These are phyloP conservation scores for Raphanus hybrid DNA, from an alignment of 441 rosid species.

Conservation along the genomic window DNA sequence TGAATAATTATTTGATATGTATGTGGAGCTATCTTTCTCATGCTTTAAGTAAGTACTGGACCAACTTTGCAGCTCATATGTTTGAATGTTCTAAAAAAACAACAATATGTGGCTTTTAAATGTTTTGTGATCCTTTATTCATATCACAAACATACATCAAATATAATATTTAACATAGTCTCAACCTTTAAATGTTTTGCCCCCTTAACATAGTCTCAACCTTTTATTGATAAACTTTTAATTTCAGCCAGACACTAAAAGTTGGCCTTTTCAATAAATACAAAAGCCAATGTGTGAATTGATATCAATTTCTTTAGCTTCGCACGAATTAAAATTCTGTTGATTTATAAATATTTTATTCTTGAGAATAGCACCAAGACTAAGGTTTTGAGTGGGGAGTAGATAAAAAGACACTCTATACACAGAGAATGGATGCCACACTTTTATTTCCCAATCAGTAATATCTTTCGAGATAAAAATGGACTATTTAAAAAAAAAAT, in stretches of 20 bases:
- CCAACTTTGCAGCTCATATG: constrained; percentile 23
- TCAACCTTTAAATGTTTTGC: constrained; percentile 1
- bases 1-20: neutral
- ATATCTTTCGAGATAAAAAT: too few species aligned
- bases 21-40: constrained; percentile 20
- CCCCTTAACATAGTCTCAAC: neutral
- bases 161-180: constrained; percentile 4
- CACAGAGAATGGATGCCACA: too few species aligned
- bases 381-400: too few species aligned
- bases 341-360: too few species aligned
- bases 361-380: too few species aligned
- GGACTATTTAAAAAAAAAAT: too few species aligned
- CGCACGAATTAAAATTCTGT: constrained; percentile 2
- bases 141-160: neutral
- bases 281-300: constrained; percentile 36
- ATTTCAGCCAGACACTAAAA: constrained; percentile 24
- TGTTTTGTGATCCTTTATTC: neutral
- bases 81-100: constrained; percentile 13
- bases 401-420: too few species aligned
- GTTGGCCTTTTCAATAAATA: constrained; percentile 31
- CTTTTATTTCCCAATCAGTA: too few species aligned
- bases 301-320: neutral
- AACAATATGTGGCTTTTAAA: constrained; percentile 3
- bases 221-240: neutral
- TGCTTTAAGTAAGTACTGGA: constrained; percentile 27